phyloP scores from a whole-genome alignment of 441 rosid genomes.

The Adansonia grandidieri region DNA sequence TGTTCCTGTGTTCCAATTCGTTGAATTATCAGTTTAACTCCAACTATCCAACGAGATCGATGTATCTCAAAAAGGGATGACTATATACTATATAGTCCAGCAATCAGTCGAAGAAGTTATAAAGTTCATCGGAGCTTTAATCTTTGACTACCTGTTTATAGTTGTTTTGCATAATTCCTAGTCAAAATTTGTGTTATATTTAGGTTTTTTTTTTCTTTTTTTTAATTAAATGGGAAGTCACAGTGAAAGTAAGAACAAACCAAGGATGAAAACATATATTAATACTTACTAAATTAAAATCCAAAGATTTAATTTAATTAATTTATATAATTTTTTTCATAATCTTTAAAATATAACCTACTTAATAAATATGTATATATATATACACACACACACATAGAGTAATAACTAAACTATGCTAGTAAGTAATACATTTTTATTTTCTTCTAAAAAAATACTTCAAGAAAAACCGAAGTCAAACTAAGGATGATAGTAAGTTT shows the following conservation, averaged over 20 bases:
- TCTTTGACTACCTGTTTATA: not conserved
- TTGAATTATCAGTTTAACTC: not conserved
- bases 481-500: not conserved
- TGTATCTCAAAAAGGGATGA: not conserved
- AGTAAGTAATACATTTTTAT: too few relatives aligned
- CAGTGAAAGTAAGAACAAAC: not conserved
- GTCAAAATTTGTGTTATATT: not conserved
- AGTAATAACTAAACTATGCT: too few relatives aligned
- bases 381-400: too few relatives aligned
- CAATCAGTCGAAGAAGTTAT: not conserved
- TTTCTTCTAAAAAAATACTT: too few relatives aligned
- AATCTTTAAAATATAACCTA: too few relatives aligned
- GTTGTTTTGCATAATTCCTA: not conserved
- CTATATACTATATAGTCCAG: not conserved
- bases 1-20: slow-evolving; percentile 26
- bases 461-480: not conserved
- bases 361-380: too few relatives aligned
- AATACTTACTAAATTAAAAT: too few relatives aligned
- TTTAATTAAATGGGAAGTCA: not conserved
- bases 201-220: not conserved
- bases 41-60: not conserved
- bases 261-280: too few relatives aligned
- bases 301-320: too few relatives aligned
- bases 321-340: too few relatives aligned
- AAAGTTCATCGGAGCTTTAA: not conserved